Evolutionary conservation across 768 basidiomycete genomes (phyloP).

Genomic region (Suillus spraguei): DNA sequence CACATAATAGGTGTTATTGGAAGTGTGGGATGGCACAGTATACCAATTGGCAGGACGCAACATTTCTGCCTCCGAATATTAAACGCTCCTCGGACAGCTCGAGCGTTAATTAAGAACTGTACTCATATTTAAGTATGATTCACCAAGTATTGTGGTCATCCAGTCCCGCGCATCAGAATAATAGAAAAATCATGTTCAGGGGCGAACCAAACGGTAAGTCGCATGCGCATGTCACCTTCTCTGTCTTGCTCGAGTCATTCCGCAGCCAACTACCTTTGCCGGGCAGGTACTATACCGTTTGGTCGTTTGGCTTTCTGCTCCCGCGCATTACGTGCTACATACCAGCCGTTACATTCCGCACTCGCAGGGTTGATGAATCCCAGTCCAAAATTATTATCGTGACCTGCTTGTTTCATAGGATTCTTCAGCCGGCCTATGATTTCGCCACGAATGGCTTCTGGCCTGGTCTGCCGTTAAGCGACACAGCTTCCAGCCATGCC

Average conservation of each 20-base stretch:
- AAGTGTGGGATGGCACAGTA: neutral
- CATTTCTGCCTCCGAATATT: neutral
- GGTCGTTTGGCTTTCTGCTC: too few species aligned
- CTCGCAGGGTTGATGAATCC: neutral
- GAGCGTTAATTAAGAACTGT: constrained; percentile 2
- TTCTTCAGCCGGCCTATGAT: neutral
- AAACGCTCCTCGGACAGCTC: neutral
- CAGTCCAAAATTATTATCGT: neutral
- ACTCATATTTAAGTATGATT: neutral
- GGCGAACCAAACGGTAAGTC: neutral
- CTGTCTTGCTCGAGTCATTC: neutral
- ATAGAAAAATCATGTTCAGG: neutral
- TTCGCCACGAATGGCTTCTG: neutral
- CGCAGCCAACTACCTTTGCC: neutral
- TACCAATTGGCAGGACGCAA: neutral
- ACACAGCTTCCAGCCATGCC: neutral
- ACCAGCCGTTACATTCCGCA: neutral
- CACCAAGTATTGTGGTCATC: neutral
- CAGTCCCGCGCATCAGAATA: neutral
- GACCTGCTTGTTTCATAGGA: neutral
- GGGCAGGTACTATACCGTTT: too few species aligned
- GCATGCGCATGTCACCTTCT: neutral
- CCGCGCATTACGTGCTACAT: neutral
- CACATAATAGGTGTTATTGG: neutral
- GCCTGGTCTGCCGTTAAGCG: neutral